phyloP scores from a whole-genome alignment of 2,329 filamentous ascomycete genomes.

The Trichophyton verrucosum region DNA sequence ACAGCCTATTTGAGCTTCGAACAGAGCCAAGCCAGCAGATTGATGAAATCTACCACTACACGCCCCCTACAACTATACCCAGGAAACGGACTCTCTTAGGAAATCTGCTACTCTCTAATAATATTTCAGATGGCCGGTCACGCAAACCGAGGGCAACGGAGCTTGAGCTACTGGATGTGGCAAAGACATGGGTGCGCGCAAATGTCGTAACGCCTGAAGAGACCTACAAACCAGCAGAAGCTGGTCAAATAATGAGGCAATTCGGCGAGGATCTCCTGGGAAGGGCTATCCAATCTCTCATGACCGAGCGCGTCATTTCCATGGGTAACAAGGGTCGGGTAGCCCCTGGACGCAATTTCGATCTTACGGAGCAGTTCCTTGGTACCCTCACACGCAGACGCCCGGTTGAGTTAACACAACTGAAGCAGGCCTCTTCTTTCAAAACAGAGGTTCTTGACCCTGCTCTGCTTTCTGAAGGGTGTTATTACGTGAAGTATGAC shows the following conservation, averaged over 20 bases:
- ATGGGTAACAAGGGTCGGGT: conserved; percentile 29
- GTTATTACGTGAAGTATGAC: conserved; percentile 24
- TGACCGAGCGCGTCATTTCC: conserved; percentile 30
- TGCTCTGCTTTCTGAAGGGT: conserved; percentile 22
- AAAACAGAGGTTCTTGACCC: conserved; percentile 33
- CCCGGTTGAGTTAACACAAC: conserved; percentile 28
- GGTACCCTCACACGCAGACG: conserved; percentile 29
- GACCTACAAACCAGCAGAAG: conserved; percentile 28
- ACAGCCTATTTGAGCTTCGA: conserved; percentile 30
- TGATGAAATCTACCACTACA: conserved; percentile 27
- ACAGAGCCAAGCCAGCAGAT: conserved; percentile 22
- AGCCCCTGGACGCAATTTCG: conserved; percentile 33
- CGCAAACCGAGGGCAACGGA: conserved; percentile 6
- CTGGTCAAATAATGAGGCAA: conserved; percentile 22
- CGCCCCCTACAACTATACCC: conserved; percentile 21
- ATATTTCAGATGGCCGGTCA: conserved; percentile 10
- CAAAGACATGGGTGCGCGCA: conserved; percentile 38
- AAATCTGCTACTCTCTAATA: conserved; percentile 26
- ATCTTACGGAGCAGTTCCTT: conserved; percentile 33
- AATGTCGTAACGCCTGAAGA: conserved; percentile 35
- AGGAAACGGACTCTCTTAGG: conserved; percentile 26
- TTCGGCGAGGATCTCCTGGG: conserved; percentile 27
- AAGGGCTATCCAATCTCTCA: conserved; percentile 30
- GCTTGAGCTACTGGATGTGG: conserved; percentile 23
- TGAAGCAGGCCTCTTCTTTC: conserved; percentile 31